Evolutionary conservation across 495 filamentous ascomycete genomes (phyloP), one percentile per base, ranked within the genome.

Genomic region (Xylaria sp.): DNA sequence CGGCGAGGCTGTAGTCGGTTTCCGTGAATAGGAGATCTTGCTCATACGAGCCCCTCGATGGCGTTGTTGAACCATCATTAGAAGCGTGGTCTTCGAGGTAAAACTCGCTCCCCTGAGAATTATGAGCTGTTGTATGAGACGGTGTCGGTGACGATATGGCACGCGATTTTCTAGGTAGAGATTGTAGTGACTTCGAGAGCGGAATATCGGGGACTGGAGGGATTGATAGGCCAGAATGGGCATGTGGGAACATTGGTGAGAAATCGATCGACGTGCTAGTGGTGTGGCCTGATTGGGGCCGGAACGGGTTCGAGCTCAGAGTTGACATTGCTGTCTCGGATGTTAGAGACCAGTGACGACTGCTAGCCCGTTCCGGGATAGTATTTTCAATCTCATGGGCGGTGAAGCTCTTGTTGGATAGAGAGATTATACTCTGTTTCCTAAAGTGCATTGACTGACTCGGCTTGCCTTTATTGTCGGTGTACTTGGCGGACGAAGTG

Each of bases 21-120:
- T 82, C 80, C 26, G 76, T 76, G 55, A 85, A 85, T 19, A 86
- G 75, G 15, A 86, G 75, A 6, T 81, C 80, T 55, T 82, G 81
- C 71, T 85, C 84, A 63, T 80, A 81, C 2, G 81, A 84, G 35
- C 83, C 82, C 1, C 59, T 55, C 59, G 68, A 44, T 64, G 46
- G 44, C 5, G 59, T 33, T 48, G 48, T 37, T 21, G 68, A 64
- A 5, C 40, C 19, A 2, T 40, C 61, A 26, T 76, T 43, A 35
- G 71, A 76, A 26, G 62, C 63, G 61, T 74, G 43, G 12, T 72
- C 70, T n/a, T 67, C 53, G 21, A 72, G 52, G 44, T 59, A 61
- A 12, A 72, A 72, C 31, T 72, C 70, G 57, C 17, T 37, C 0
- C 63, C 55, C 24, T 52, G 53, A 17, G 7, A 68, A 35, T 15